Conservation (phyloP, 2,329 filamentous ascomycete species). For the Pyricularia sp. region DNA sequence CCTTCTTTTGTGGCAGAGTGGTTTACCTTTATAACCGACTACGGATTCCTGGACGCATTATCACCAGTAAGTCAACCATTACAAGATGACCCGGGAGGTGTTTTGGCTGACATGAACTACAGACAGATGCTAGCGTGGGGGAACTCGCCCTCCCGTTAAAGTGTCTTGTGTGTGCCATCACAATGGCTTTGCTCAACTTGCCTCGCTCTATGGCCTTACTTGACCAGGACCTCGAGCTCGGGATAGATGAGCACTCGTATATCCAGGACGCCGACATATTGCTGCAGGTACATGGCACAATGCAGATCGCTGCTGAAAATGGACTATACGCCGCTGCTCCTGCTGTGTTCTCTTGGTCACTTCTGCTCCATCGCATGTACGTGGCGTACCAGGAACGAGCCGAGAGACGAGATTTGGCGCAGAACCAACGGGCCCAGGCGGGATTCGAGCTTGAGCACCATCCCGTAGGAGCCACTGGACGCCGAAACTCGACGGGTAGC, state of each 20-base stretch:
- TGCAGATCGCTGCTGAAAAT: slow-evolving; percentile 48
- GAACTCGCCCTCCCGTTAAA: slow-evolving; percentile 57
- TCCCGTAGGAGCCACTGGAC: slow-evolving; percentile 24
- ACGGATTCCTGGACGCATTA: slow-evolving; percentile 60
- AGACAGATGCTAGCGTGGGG: slow-evolving; percentile 28
- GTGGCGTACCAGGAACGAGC: slow-evolving; percentile 52
- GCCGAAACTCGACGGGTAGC: slow-evolving; percentile 51
- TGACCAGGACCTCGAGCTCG: slow-evolving; percentile 36
- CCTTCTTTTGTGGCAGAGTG: slow-evolving; percentile 55
- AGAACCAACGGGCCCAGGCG: slow-evolving; percentile 49
- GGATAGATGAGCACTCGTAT: slow-evolving; percentile 44
- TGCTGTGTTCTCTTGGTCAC: slow-evolving; percentile 71
- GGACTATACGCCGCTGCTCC: slow-evolving; percentile 58
- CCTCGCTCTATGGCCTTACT: slow-evolving; percentile 46
- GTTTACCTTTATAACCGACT: slow-evolving; percentile 64
- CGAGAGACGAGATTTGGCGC: slow-evolving; percentile 47
- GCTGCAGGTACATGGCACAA: slow-evolving; percentile 62
- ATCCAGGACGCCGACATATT: slow-evolving; percentile 61
- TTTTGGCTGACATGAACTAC: slow-evolving; percentile 9
- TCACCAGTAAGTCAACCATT: slow-evolving; percentile 32
- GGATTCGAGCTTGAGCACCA: slow-evolving; percentile 40
- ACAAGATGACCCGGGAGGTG: not conserved
- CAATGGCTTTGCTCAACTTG: slow-evolving; percentile 62
- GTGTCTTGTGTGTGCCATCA: slow-evolving; percentile 60
- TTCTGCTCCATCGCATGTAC: slow-evolving; percentile 63